Conservation (phyloP, 2,329 filamentous ascomycete genomes). For the Tolypocladium tundrense region DNA sequence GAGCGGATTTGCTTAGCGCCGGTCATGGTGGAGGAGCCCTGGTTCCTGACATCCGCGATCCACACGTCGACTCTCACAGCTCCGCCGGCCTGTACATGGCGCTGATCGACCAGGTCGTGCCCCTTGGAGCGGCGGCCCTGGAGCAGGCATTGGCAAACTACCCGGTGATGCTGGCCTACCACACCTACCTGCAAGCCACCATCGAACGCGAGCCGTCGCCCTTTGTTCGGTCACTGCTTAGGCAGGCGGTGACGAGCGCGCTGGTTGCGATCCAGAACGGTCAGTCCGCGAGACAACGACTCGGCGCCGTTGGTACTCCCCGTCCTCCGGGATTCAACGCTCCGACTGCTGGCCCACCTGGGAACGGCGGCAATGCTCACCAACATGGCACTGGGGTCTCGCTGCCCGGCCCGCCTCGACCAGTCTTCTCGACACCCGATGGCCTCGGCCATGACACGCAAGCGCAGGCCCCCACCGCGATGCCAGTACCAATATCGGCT, state of each 20-base stretch:
- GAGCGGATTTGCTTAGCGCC: background rate
- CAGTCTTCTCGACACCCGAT: background rate
- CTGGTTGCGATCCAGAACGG: slow-evolving; percentile 34
- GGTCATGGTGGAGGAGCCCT: background rate
- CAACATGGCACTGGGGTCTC: background rate
- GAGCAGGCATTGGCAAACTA: slow-evolving; percentile 34
- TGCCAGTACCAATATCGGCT: background rate
- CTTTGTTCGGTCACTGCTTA: slow-evolving; percentile 35
- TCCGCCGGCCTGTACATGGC: slow-evolving; percentile 32
- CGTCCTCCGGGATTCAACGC: background rate
- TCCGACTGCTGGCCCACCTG: background rate
- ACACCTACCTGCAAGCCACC: slow-evolving; percentile 35
- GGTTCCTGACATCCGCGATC: background rate
- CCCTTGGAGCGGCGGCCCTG: slow-evolving; percentile 37
- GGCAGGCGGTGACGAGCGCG: slow-evolving; percentile 37
- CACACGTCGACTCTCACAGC: background rate
- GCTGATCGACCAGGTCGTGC: slow-evolving; percentile 43
- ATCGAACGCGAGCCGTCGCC: slow-evolving; percentile 43
- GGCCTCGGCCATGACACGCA: background rate
- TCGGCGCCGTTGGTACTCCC: background rate
- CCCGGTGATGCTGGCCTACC: slow-evolving; percentile 37
- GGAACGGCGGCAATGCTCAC: background rate
- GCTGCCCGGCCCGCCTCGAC: background rate
- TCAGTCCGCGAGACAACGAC: slow-evolving; percentile 21
- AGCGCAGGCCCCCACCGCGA: background rate